phyloP scores from a whole-genome alignment of 2,329 filamentous ascomycete species.

The Bisporella sp. region DNA sequence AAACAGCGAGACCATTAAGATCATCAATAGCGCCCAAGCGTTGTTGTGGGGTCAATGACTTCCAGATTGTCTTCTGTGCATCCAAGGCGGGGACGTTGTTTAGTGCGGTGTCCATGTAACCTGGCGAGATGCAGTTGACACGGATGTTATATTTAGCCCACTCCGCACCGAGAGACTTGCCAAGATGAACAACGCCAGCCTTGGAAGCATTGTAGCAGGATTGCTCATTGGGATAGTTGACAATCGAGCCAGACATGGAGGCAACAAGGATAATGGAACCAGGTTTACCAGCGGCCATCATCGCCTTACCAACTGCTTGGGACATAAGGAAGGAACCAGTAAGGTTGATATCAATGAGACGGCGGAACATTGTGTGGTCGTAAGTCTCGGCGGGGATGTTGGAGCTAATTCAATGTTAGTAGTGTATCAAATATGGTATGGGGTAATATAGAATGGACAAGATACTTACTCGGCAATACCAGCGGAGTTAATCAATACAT shows the following conservation, averaged over 20 bases:
- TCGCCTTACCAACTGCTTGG: slow-evolving; percentile 62
- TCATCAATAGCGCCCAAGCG: slow-evolving; percentile 68
- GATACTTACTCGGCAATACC: slow-evolving; percentile 62
- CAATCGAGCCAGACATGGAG: slow-evolving; percentile 75
- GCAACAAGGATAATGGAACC: slow-evolving; percentile 71
- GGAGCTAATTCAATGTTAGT: slow-evolving; percentile 39
- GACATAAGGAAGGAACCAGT: slow-evolving; percentile 73
- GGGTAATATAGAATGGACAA: background rate
- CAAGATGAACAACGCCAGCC: slow-evolving; percentile 71
- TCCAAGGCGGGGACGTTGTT: slow-evolving; percentile 74
- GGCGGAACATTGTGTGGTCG: slow-evolving; percentile 68
- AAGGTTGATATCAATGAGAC: slow-evolving; percentile 75
- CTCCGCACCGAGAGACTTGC: slow-evolving; percentile 75
- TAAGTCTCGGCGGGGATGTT: slow-evolving; percentile 79
- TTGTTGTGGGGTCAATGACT: slow-evolving; percentile 64
- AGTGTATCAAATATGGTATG: slow-evolving; percentile 2
- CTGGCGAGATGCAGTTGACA: slow-evolving; percentile 75
- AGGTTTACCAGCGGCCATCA: slow-evolving; percentile 65
- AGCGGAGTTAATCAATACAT: slow-evolving; percentile 73
- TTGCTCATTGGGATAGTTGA: slow-evolving; percentile 83
- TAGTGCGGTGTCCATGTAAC: slow-evolving; percentile 80
- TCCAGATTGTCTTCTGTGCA: slow-evolving; percentile 78
- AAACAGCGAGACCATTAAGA: slow-evolving; percentile 70
- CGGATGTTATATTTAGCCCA: slow-evolving; percentile 78
- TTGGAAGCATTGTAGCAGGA: slow-evolving; percentile 80